Evolutionary conservation across 306 rosid genomes (phyloP).

Genomic region (Notholithocarpus densiflorus): DNA sequence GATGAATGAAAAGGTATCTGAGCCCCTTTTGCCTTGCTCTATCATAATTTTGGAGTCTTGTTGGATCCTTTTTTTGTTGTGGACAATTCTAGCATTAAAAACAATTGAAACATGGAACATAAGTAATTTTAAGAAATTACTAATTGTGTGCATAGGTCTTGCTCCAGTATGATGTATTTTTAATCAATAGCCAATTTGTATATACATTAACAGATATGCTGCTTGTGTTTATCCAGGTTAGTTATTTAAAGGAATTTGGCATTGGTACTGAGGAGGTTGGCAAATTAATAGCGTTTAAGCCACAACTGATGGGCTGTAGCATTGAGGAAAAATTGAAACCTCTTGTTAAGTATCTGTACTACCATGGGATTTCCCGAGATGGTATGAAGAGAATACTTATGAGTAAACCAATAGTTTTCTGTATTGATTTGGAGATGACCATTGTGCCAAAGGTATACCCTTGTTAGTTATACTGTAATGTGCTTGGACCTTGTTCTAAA

Average conservation of each 20-base stretch:
- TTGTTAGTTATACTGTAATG: conserved; percentile 1
- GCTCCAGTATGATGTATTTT: conserved; percentile 10
- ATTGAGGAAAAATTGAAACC: conserved; percentile 92
- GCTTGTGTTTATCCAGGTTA: conserved; percentile 49
- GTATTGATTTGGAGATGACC: conserved; percentile 64
- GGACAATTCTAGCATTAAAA: neutral
- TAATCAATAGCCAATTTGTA: conserved; percentile 12
- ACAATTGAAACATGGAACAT: neutral
- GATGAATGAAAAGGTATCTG: conserved; percentile 77
- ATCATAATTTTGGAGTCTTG: neutral
- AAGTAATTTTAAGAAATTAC: neutral
- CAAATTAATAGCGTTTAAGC: conserved; percentile 75
- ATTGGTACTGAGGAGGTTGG: conserved; percentile 69
- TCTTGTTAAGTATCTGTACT: conserved; percentile 78
- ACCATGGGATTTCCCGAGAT: conserved; percentile 73
- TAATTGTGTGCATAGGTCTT: neutral
- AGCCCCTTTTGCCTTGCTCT: neutral
- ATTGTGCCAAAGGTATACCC: conserved; percentile 81
- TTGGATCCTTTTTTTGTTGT: conserved; percentile 2
- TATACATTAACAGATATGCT: conserved; percentile 19
- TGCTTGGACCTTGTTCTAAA: conserved; percentile 4
- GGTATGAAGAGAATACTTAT: conserved; percentile 90
- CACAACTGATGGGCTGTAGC: conserved; percentile 85
- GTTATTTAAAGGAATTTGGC: conserved; percentile 87
- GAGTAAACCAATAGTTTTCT: conserved; percentile 81